phyloP scores from a whole-genome alignment of 345 rosid species.

The Punica granatum region DNA sequence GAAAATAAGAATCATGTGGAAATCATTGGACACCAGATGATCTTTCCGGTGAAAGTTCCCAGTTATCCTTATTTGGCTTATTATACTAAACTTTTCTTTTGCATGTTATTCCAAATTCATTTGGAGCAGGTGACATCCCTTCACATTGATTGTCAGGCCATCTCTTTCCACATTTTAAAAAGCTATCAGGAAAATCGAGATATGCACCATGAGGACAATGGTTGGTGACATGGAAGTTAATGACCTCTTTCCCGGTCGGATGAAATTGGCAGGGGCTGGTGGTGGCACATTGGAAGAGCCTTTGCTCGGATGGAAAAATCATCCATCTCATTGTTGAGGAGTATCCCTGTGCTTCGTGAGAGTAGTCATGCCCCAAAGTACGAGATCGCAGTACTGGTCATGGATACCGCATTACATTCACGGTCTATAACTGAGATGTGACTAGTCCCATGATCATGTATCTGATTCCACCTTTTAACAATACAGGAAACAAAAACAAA shows the following conservation, averaged over 20 bases:
- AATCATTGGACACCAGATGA: too few relatives aligned
- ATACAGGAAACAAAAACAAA: too few relatives aligned
- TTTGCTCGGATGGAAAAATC: slow-evolving; percentile 33
- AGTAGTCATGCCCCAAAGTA: slow-evolving; percentile 44
- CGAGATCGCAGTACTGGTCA: slow-evolving; percentile 50
- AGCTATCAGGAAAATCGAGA: not conserved
- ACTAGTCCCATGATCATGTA: slow-evolving; percentile 56
- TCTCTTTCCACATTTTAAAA: not conserved
- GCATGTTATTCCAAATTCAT: too few relatives aligned
- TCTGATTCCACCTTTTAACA: slow-evolving; percentile 38
- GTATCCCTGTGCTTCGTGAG: slow-evolving; percentile 50
- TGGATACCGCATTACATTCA: slow-evolving; percentile 43
- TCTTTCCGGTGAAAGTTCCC: too few relatives aligned
- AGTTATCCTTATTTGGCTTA: not conserved
- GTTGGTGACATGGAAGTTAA: slow-evolving; percentile 62
- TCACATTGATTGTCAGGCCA: too few relatives aligned
- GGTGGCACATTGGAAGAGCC: slow-evolving; percentile 17
- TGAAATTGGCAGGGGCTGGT: slow-evolving; percentile 43
- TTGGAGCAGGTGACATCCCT: not conserved
- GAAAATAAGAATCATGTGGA: too few relatives aligned
- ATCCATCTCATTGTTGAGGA: slow-evolving; percentile 67
- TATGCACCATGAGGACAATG: slow-evolving; percentile 38
- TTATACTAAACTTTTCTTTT: too few relatives aligned
- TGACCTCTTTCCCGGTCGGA: slow-evolving; percentile 55
- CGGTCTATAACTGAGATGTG: slow-evolving; percentile 49